Evolutionary conservation across 805 yeast species (phyloP).

Genomic region (Yamadazyma philogaea): DNA sequence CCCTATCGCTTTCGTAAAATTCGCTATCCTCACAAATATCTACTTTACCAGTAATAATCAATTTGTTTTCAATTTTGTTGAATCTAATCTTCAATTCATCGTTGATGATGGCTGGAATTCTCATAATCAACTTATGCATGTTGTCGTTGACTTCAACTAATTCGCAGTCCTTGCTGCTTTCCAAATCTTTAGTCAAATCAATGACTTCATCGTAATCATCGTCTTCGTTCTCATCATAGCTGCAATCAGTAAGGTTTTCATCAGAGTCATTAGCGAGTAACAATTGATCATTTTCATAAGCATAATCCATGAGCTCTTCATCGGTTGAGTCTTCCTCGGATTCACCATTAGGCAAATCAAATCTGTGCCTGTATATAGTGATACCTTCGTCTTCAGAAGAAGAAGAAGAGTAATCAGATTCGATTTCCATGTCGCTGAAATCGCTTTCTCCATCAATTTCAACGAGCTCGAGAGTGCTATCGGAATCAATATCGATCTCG

Average conservation of each 20-base stretch:
- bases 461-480: conserved; percentile 22
- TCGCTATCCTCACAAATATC: conserved; percentile 23
- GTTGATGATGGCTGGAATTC: conserved; percentile 40
- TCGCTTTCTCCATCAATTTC: conserved; percentile 34
- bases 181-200: conserved; percentile 41
- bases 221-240: conserved; percentile 22
- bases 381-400: conserved; percentile 39
- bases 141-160: conserved; percentile 36
- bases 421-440: conserved; percentile 23
- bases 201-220: conserved; percentile 28
- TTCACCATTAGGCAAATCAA: conserved; percentile 35
- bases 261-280: conserved; percentile 32
- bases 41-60: conserved; percentile 37
- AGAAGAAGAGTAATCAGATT: conserved; percentile 20
- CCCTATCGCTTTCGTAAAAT: conserved; percentile 14
- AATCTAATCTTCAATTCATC: conserved; percentile 41
- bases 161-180: conserved; percentile 44
- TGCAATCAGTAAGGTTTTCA: not conserved
- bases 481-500: conserved; percentile 21
- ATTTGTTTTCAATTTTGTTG: conserved; percentile 39
- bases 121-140: conserved; percentile 37
- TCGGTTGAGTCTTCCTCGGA: conserved; percentile 35
- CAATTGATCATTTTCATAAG: conserved; percentile 19
- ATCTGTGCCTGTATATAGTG: conserved; percentile 41
- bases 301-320: conserved; percentile 28